phyloP scores from a whole-genome alignment of 371 early-diverging fungal genomes.

The Rhizomucor miehei region DNA sequence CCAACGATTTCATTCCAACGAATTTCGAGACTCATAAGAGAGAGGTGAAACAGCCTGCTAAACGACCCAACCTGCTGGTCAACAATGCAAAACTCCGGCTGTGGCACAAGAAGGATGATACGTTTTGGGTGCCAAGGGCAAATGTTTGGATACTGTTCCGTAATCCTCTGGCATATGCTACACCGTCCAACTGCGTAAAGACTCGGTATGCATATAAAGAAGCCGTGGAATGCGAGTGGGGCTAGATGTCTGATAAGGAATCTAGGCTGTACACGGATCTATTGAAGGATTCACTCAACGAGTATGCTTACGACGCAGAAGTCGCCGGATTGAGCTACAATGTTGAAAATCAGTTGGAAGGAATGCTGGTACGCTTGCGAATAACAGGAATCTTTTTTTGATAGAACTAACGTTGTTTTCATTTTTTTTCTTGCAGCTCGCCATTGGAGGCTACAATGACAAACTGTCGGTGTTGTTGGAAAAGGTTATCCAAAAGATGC shows the following conservation, averaged over 20 bases:
- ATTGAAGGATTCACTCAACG: slow-evolving; percentile 78
- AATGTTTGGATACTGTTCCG: slow-evolving; percentile 55
- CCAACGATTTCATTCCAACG: slow-evolving; percentile 84
- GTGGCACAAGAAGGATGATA: slow-evolving; percentile 95
- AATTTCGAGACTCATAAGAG: slow-evolving; percentile 61
- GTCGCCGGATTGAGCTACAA: slow-evolving; percentile 79
- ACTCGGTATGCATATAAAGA: slow-evolving; percentile 23
- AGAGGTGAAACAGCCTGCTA: slow-evolving; percentile 24
- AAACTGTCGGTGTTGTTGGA: slow-evolving; percentile 72
- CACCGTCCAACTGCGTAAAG: slow-evolving; percentile 54
- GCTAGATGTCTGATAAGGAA: background rate
- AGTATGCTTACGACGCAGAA: slow-evolving; percentile 86
- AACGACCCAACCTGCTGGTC: slow-evolving; percentile 53
- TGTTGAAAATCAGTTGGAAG: slow-evolving; percentile 66
- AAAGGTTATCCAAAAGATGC: slow-evolving; percentile 72
- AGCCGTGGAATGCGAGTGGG: background rate
- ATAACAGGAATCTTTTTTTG: background rate
- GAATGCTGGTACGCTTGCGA: slow-evolving; percentile 47
- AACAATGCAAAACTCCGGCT: slow-evolving; percentile 68
- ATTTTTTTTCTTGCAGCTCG: slow-evolving; percentile 28
- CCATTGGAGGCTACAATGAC: slow-evolving; percentile 82
- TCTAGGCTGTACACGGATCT: slow-evolving; percentile 68
- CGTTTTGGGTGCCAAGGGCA: slow-evolving; percentile 82
- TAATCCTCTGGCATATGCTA: slow-evolving; percentile 63
- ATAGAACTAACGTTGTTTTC: no score